Evolutionary conservation across 139 green algal genomes (phyloP).

Genomic region (Chlorella sorokiniana): DNA sequence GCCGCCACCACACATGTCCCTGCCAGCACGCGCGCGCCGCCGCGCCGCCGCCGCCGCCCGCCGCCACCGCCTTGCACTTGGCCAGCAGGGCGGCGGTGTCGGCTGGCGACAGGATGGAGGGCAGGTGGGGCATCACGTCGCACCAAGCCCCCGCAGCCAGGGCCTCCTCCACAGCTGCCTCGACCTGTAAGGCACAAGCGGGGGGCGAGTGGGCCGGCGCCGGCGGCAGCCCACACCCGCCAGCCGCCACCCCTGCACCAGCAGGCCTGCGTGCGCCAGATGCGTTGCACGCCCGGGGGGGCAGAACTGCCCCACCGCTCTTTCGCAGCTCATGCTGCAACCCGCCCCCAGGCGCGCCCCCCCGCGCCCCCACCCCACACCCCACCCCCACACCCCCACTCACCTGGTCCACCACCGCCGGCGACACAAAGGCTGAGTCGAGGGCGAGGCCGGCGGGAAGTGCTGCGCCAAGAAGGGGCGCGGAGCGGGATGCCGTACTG

Average conservation of each 20-base stretch:
- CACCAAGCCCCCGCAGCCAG: conserved; percentile 35
- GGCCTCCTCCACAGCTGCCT: conserved; percentile 32
- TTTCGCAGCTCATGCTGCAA: too few species aligned
- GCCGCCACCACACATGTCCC: conserved; percentile 54
- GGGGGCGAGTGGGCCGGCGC: too few species aligned
- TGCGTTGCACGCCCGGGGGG: too few species aligned
- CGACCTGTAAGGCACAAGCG: conserved; percentile 24
- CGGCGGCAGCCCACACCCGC: too few species aligned
- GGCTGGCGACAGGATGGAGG: conserved; percentile 39
- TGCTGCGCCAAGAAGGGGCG: conserved; percentile 53
- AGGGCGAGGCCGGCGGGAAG: conserved; percentile 72
- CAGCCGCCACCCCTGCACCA: too few species aligned
- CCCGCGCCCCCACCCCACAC: not conserved
- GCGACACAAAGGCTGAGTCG: conserved; percentile 64
- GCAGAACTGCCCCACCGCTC: too few species aligned
- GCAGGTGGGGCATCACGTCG: conserved; percentile 60
- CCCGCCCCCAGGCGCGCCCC: not conserved
- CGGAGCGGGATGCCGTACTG: conserved; percentile 63
- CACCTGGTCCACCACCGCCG: conserved; percentile 60
- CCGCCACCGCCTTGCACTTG: conserved; percentile 19
- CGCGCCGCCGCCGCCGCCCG: conserved; percentile 10
- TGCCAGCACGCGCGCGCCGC: conserved; percentile 39
- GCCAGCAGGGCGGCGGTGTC: conserved; percentile 58
- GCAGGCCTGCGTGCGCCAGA: too few species aligned
- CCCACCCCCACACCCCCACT: conserved; percentile 32